A percentile compares a stretch with the other conserved stretches of the same genome.
These are phyloP conservation scores for Thelonectria blattea DNA, from an alignment of 2,329 filamentous ascomycete species.

Conservation along the genomic window DNA sequence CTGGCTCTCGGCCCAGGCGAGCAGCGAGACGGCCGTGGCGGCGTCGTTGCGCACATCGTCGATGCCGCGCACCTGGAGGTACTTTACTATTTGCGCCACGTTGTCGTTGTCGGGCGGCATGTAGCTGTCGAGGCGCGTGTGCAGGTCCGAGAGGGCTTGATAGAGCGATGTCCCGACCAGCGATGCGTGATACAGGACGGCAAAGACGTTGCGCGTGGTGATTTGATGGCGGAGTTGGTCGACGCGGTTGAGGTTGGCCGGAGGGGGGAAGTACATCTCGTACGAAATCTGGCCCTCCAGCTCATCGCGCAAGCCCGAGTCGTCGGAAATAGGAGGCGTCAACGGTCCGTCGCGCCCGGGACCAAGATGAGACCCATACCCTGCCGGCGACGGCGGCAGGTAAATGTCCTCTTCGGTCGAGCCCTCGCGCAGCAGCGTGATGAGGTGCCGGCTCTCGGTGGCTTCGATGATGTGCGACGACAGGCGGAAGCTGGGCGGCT, in stretches of 20 bases:
- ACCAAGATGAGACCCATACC: conserved; percentile 43
- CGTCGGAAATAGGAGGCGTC: conserved; percentile 51
- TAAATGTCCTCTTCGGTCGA: conserved; percentile 51
- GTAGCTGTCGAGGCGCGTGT: conserved; percentile 64
- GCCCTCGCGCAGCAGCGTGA: conserved; percentile 60
- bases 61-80: conserved; percentile 63
- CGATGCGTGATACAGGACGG: conserved; percentile 67
- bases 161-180: conserved; percentile 69
- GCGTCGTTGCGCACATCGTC: conserved; percentile 69
- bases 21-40: conserved; percentile 63
- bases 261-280: conserved; percentile 68
- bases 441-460: conserved; percentile 60
- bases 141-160: conserved; percentile 68
- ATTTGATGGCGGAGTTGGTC: conserved; percentile 65
- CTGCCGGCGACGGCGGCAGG: conserved; percentile 50
- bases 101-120: conserved; percentile 63
- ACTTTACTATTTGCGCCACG: conserved; percentile 65
- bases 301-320: conserved; percentile 44
- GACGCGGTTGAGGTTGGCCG: conserved; percentile 52
- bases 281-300: conserved; percentile 63
- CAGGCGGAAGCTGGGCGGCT: conserved; percentile 59
- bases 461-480: conserved; percentile 65
- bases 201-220: conserved; percentile 73
- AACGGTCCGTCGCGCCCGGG: conserved; percentile 24
- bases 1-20: conserved; percentile 70